These are phyloP conservation scores for Tritrichomonas foetus DNA, from an alignment of 208 protist species.

Conservation along the genomic window DNA sequence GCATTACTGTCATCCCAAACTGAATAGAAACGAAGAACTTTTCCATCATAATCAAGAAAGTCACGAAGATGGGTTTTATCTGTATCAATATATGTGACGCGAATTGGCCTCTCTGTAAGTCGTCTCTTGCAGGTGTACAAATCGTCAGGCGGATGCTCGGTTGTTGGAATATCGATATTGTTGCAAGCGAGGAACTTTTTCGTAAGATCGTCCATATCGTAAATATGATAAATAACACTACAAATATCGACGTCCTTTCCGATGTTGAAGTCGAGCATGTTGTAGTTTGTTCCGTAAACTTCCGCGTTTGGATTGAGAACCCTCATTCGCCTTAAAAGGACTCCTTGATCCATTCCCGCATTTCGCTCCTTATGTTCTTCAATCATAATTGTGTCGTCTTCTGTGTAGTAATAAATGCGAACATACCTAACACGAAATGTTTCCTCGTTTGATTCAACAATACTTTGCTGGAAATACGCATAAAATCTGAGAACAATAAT, in stretches of 20 bases:
- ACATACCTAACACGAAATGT: constrained; percentile 74
- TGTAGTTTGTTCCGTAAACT: not conserved
- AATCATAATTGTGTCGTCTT: constrained; percentile 81
- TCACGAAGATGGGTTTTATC: not conserved
- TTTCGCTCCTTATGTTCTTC: constrained; percentile 77
- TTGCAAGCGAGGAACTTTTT: not conserved
- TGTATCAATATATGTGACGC: not conserved
- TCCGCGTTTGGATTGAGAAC: not conserved
- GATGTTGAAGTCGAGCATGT: not conserved
- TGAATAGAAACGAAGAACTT: constrained; percentile 78
- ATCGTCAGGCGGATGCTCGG: not conserved
- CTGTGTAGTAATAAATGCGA: constrained; percentile 78
- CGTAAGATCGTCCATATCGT: constrained; percentile 3
- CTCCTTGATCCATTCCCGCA: constrained; percentile 77
- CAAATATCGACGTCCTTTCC: not conserved
- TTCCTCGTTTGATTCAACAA: constrained; percentile 77
- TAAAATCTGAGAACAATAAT: constrained; percentile 78
- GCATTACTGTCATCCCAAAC: constrained; percentile 75
- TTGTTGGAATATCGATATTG: not conserved
- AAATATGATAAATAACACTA: constrained; percentile 7
- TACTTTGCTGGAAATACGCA: constrained; percentile 79
- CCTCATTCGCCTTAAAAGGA: constrained; percentile 64
- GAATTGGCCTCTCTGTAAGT: constrained; percentile 34
- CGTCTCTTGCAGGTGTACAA: not conserved
- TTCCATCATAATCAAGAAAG: constrained; percentile 77